Percentiles rank a stretch among this genome's conserved stretches.
Conservation (phyloP, 257 asterid species). For the Fraxinus cuspidata region DNA sequence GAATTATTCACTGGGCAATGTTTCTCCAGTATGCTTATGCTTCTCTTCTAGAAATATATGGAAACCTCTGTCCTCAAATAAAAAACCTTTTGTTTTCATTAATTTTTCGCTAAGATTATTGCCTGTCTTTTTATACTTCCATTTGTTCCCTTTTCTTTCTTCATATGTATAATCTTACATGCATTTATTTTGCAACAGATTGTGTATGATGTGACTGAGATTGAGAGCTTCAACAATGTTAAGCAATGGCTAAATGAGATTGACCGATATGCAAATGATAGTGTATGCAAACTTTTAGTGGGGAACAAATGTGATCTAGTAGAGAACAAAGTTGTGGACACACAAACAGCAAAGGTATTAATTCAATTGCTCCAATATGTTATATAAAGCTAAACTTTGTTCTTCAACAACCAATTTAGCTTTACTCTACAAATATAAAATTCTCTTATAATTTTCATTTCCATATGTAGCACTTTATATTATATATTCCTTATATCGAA, state of each 20-base stretch:
- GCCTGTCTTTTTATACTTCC: slow-evolving; percentile 1
- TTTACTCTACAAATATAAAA: background rate
- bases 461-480: background rate
- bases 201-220: slow-evolving; percentile 94
- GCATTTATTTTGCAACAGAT: slow-evolving; percentile 46
- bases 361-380: background rate
- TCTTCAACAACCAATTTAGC: background rate
- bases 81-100: background rate
- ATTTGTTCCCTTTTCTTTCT: background rate
- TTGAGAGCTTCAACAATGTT: slow-evolving; percentile 98
- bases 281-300: slow-evolving; percentile 93
- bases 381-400: background rate
- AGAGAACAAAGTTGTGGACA: slow-evolving; percentile 88
- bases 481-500: background rate
- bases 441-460: background rate
- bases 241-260: slow-evolving; percentile 96
- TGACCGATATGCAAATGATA: slow-evolving; percentile 91
- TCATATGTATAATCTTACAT: slow-evolving; percentile 18
- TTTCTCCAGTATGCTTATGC: slow-evolving; percentile 15
- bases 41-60: slow-evolving; percentile 1
- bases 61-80: background rate
- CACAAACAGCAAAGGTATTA: slow-evolving; percentile 76
- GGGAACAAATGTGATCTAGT: slow-evolving; percentile 97
- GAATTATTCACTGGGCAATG: background rate
- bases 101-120: background rate